Conservation (phyloP, 768 basidiomycete species). For the Russula griseocarnosa region DNA sequence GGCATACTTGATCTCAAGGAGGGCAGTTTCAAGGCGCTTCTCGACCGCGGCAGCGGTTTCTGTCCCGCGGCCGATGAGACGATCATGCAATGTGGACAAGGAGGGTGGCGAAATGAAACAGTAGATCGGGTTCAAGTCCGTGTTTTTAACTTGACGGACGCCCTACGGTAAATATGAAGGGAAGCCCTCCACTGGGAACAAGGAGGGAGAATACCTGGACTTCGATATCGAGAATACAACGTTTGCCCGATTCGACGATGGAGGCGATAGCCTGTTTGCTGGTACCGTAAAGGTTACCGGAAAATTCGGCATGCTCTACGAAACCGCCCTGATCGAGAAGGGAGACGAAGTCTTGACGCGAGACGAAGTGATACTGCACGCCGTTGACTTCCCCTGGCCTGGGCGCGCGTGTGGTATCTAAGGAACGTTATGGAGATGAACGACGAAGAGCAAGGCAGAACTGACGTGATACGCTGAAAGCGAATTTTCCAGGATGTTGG, state of each 20-base stretch:
- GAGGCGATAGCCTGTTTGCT: slow-evolving; percentile 70
- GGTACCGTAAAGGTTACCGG: slow-evolving; percentile 90
- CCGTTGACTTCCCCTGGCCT: slow-evolving; percentile 80
- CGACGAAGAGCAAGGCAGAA: slow-evolving; percentile 5
- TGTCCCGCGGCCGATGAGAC: slow-evolving; percentile 78
- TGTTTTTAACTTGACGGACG: slow-evolving; percentile 85
- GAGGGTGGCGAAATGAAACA: slow-evolving; percentile 91
- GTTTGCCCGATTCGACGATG: slow-evolving; percentile 62
- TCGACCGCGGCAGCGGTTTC: slow-evolving; percentile 70
- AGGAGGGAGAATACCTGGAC: slow-evolving; percentile 62
- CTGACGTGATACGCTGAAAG: slow-evolving; percentile 89
- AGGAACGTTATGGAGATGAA: slow-evolving; percentile 13
- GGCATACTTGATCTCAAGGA: slow-evolving; percentile 81
- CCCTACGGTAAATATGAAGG: slow-evolving; percentile 50
- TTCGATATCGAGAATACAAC: slow-evolving; percentile 95
- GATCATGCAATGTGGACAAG: slow-evolving; percentile 59
- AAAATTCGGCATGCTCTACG: slow-evolving; percentile 93
- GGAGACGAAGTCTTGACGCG: slow-evolving; percentile 61
- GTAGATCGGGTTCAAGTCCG: slow-evolving; percentile 77
- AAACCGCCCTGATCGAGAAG: slow-evolving; percentile 72
- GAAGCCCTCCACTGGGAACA: slow-evolving; percentile 4
- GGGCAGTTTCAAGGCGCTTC: slow-evolving; percentile 72
- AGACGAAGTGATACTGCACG: slow-evolving; percentile 83
- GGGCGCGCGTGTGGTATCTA: slow-evolving; percentile 87
- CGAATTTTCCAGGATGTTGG: slow-evolving; percentile 80